Conservation (phyloP, 148 eudicot species). For the Dysphania ambrosioides region DNA sequence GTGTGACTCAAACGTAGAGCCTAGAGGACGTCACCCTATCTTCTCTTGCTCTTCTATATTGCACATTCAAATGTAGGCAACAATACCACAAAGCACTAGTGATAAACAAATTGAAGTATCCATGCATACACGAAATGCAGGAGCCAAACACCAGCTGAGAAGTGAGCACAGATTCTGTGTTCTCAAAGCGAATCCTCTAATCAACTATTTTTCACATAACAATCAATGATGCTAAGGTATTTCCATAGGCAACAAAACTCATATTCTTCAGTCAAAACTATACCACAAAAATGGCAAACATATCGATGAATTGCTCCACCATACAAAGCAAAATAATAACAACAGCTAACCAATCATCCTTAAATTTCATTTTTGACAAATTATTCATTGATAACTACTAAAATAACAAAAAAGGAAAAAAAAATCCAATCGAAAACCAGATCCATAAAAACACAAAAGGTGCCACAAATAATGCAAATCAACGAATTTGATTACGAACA, state of each 20-base stretch:
- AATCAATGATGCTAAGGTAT: neutral
- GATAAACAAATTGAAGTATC: neutral
- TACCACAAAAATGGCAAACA: neutral
- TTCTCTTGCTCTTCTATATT: neutral
- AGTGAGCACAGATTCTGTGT: neutral
- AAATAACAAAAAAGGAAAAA: neutral
- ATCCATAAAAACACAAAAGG: neutral
- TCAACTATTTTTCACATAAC: neutral
- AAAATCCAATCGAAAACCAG: constrained; percentile 3
- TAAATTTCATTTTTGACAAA: too few species aligned
- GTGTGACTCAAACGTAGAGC: neutral
- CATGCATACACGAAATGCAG: neutral
- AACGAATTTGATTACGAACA: neutral
- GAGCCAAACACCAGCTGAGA: neutral
- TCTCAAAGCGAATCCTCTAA: neutral
- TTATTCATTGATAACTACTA: too few species aligned
- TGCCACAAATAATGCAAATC: neutral
- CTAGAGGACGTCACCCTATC: neutral
- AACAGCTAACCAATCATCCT: neutral
- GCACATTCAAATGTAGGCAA: neutral
- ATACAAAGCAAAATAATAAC: neutral
- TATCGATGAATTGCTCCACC: neutral
- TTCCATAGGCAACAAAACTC: neutral
- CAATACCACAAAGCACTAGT: neutral
- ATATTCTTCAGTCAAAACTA: neutral